A percentile compares a stretch with the other conserved stretches of the same genome.
phyloP scores from a whole-genome alignment of 148 eudicot species.

The Oxyria digyna region DNA sequence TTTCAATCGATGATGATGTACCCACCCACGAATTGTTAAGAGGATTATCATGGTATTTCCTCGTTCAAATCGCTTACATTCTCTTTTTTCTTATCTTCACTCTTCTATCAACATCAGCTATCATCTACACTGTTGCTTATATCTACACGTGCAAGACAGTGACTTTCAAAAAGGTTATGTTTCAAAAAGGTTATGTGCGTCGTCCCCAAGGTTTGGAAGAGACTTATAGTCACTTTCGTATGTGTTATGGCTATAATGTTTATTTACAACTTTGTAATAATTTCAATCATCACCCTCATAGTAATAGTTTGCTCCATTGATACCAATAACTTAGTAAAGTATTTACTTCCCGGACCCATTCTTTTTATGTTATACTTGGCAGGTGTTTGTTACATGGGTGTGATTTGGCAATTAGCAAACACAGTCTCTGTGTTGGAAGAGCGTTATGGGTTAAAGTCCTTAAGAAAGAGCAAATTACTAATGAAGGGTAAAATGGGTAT shows the following conservation, averaged over 20 bases:
- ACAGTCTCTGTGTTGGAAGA: not conserved
- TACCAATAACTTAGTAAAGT: constrained; percentile 6
- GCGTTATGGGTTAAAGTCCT: not conserved
- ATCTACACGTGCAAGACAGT: constrained; percentile 22
- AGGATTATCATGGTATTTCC: not conserved
- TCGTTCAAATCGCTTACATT: constrained; percentile 20
- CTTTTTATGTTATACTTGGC: not conserved
- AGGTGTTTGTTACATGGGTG: not conserved
- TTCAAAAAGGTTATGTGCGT: constrained; percentile 20
- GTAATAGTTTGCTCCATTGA: not conserved
- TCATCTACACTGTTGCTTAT: constrained; percentile 35
- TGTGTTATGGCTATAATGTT: constrained; percentile 18
- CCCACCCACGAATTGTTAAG: not conserved
- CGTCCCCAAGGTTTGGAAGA: constrained; percentile 32
- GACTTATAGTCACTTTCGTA: constrained; percentile 30
- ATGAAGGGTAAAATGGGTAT: constrained; percentile 5
- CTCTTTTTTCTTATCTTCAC: constrained; percentile 22
- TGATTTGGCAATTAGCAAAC: not conserved
- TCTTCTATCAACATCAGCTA: constrained; percentile 27
- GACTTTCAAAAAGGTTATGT: constrained; percentile 20
- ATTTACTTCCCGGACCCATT: not conserved
- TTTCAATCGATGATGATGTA: not conserved
- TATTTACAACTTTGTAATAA: constrained; percentile 9
- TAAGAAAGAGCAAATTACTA: not conserved
- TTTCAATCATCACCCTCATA: not conserved